Evolutionary conservation across 768 basidiomycete genomes (phyloP), one percentile per base, ranked within the genome.

Genomic region (Xerocomellus intermedius): DNA sequence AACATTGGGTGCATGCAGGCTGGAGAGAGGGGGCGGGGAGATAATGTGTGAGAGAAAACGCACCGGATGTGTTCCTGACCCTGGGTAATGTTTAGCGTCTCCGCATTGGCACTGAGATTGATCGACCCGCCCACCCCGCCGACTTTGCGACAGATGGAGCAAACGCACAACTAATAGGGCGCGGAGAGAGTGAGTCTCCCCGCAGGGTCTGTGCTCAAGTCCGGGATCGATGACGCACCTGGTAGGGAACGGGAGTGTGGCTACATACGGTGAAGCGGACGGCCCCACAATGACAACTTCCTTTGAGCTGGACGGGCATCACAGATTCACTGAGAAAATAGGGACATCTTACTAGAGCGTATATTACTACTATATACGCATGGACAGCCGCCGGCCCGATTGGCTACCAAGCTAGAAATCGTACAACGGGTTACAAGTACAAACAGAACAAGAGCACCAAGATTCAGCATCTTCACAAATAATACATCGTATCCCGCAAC

Each of bases 71-170:
- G 63, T 54, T 82, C 81, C 48, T 81, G 74, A 1, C 85, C 85
- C 33, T 70, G 59, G 48, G 79, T 74, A 39, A 87, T 64, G 38
- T 79, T 69, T 45, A 87, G 69, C 0, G 82, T 82, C 1, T 81
- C 65, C 14, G 73, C 73, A 43, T 79, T 70, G 1, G 78, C 86
- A 22, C 83, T 81, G n/a, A 87, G 78, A 57, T 87, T 87, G 65
- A 87, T 77, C 2, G 84, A 82, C 0, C 86, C 85, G 13, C 85
- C 83, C 0, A 71, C 71, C 14, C 86, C 86, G 37, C 85, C 85
- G 10, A 85, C 83, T 66, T 87, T 87, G 54, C 86, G 81, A 63
- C 86, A 87, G 57, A 87, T 86, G 33, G 84, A 86, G 64, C 86
- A 87, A 6, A 82, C 49, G 60, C 86, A 87, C 32, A 87, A 65